Percentiles rank a stretch among this genome's conserved stretches.
phyloP scores from a whole-genome alignment of 2,329 filamentous ascomycete species.

The Sporothrix brasiliensis region DNA sequence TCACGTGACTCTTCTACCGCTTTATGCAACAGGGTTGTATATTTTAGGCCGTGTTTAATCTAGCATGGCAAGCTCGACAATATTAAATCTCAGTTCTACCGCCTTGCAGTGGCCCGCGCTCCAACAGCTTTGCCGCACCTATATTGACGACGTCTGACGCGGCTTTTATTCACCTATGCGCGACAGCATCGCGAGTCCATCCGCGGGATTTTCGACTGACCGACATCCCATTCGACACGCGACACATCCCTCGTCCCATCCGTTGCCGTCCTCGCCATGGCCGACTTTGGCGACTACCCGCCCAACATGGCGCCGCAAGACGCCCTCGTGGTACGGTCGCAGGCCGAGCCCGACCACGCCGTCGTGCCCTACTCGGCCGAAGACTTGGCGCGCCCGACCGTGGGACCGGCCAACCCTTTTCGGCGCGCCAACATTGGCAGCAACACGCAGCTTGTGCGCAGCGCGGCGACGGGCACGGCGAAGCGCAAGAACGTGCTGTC shows the following conservation, averaged over 20 bases:
- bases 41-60: neutral
- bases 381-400: conserved; percentile 65
- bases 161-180: neutral
- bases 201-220: too few species aligned
- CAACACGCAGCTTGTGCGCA: conserved; percentile 42
- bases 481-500: conserved; percentile 85
- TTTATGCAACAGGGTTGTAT: neutral
- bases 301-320: conserved; percentile 68
- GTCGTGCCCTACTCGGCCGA: conserved; percentile 70
- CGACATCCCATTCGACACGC: neutral
- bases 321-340: conserved; percentile 62
- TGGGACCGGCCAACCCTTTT: conserved; percentile 77
- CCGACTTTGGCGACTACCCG: conserved; percentile 65
- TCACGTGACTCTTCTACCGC: conserved; percentile 6
- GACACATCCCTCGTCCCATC: too few species aligned
- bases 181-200: too few species aligned
- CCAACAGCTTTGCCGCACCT: neutral
- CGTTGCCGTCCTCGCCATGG: conserved; percentile 48
- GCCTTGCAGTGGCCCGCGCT: conserved; percentile 11
- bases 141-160: neutral
- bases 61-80: neutral
- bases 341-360: conserved; percentile 60
- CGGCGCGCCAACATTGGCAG: conserved; percentile 48
- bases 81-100: conserved; percentile 12
- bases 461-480: conserved; percentile 1